A percentile compares a stretch with the other conserved stretches of the same genome.
Conservation (phyloP, 345 rosid genomes). For the Pseudoturritis turrita region DNA sequence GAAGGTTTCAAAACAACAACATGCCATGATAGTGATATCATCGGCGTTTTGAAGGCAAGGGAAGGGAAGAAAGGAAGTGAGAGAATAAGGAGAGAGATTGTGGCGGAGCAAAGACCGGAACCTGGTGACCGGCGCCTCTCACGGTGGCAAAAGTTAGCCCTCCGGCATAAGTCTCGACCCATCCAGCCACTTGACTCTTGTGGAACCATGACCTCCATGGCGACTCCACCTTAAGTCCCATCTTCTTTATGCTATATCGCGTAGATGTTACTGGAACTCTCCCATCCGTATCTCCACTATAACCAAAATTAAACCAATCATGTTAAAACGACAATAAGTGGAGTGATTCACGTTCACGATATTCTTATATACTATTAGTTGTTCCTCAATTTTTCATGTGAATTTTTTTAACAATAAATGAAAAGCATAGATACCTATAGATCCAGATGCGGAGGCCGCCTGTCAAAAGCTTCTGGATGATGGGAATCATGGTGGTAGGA, state of each 20-base stretch:
- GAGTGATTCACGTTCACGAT: neutral
- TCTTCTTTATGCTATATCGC: constrained; percentile 56
- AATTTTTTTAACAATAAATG: neutral
- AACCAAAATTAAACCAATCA: neutral
- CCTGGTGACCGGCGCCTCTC: constrained; percentile 74
- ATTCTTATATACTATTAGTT: neutral
- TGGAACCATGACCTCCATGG: constrained; percentile 84
- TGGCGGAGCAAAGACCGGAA: constrained; percentile 48
- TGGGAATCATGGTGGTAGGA: constrained; percentile 45
- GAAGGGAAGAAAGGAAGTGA: constrained; percentile 42
- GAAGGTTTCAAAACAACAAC: neutral
- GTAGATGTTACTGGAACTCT: constrained; percentile 82
- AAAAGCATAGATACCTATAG: constrained; percentile 45
- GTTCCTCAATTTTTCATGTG: neutral
- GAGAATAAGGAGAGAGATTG: constrained; percentile 58
- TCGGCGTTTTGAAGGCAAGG: constrained; percentile 39
- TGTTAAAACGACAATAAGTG: neutral
- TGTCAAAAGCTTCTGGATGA: constrained; percentile 45
- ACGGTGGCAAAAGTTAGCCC: constrained; percentile 59
- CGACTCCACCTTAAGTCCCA: constrained; percentile 38
- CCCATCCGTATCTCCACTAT: constrained; percentile 84
- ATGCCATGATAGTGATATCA: constrained; percentile 12
- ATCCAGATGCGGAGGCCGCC: constrained; percentile 73
- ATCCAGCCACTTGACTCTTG: constrained; percentile 61
- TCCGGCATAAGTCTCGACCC: constrained; percentile 60